These are phyloP conservation scores for Exophiala oligosperma DNA, from an alignment of 2,329 filamentous ascomycete species.

Conservation along the genomic window DNA sequence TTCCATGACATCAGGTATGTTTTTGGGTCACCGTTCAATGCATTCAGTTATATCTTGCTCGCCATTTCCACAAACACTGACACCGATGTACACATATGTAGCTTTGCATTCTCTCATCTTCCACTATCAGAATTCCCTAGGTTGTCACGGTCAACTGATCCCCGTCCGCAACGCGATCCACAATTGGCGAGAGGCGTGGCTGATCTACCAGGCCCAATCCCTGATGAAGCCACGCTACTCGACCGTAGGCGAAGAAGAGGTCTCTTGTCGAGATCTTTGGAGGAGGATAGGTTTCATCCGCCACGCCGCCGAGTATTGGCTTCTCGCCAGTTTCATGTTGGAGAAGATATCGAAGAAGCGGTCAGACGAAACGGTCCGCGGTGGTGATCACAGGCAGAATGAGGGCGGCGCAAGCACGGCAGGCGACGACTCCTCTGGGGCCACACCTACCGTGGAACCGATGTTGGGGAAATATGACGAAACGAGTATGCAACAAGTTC, in stretches of 20 bases:
- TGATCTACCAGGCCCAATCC: slow-evolving; percentile 16
- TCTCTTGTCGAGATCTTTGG: slow-evolving; percentile 34
- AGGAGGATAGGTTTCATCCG: slow-evolving; percentile 36
- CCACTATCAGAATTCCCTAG: slow-evolving; percentile 39
- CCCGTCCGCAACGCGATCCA: slow-evolving; percentile 33
- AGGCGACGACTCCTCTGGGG: neutral
- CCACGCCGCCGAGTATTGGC: slow-evolving; percentile 39
- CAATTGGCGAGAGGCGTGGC: slow-evolving; percentile 28
- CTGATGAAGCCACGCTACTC: neutral
- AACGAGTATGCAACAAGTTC: slow-evolving; percentile 43
- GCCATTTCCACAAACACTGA: neutral
- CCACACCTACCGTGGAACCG: slow-evolving; percentile 27
- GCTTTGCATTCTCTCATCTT: slow-evolving; percentile 35
- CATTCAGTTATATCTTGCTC: no score
- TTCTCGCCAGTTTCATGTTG: slow-evolving; percentile 37
- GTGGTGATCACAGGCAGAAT: neutral
- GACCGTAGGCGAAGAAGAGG: slow-evolving; percentile 11
- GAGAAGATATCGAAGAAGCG: slow-evolving; percentile 17
- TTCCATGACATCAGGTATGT: slow-evolving; percentile 27
- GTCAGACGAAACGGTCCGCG: neutral
- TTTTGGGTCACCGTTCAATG: neutral
- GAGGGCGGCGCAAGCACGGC: neutral
- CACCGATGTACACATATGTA: neutral
- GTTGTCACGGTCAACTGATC: slow-evolving; percentile 28
- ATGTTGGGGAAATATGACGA: slow-evolving; percentile 41